Percentiles rank a stretch among this genome's conserved stretches.
Conservation (phyloP, 352 stramenopile species). For the Blastocystis sp. region DNA sequence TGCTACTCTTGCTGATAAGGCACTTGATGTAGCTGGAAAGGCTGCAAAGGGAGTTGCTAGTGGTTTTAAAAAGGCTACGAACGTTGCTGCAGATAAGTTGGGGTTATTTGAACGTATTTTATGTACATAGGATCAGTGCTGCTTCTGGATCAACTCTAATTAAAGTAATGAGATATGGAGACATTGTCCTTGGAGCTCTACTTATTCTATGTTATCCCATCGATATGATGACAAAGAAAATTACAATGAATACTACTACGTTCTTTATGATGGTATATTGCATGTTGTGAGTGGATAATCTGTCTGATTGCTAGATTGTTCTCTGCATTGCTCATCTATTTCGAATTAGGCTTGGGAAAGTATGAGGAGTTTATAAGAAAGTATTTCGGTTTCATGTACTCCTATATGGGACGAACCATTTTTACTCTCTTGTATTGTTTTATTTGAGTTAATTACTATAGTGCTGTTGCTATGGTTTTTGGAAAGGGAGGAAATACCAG, state of each 20-base stretch:
- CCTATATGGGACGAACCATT: constrained; percentile 59
- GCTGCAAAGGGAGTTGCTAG: background rate
- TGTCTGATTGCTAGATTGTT: background rate
- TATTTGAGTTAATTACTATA: background rate
- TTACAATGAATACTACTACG: background rate
- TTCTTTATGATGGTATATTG: constrained; percentile 64
- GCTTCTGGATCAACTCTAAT: constrained; percentile 45
- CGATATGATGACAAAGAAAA: background rate
- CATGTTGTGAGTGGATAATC: constrained; percentile 2
- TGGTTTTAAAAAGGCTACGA: constrained; percentile 61
- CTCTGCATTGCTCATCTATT: constrained; percentile 37
- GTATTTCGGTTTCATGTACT: constrained; percentile 68
- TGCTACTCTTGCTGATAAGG: constrained; percentile 55
- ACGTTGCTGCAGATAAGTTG: constrained; percentile 48
- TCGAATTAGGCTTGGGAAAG: constrained; percentile 50
- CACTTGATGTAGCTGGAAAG: constrained; percentile 55
- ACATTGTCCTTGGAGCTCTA: constrained; percentile 44
- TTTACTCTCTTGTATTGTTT: constrained; percentile 62
- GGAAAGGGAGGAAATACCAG: background rate
- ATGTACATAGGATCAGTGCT: constrained; percentile 46
- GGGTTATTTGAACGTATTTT: background rate
- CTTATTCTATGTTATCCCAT: constrained; percentile 60
- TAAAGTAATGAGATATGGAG: constrained; percentile 20
- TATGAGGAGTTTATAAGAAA: constrained; percentile 57
- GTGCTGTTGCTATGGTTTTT: constrained; percentile 55